phyloP scores from a whole-genome alignment of 177 flowering plant genomes.

The Vitis hybrid region DNA sequence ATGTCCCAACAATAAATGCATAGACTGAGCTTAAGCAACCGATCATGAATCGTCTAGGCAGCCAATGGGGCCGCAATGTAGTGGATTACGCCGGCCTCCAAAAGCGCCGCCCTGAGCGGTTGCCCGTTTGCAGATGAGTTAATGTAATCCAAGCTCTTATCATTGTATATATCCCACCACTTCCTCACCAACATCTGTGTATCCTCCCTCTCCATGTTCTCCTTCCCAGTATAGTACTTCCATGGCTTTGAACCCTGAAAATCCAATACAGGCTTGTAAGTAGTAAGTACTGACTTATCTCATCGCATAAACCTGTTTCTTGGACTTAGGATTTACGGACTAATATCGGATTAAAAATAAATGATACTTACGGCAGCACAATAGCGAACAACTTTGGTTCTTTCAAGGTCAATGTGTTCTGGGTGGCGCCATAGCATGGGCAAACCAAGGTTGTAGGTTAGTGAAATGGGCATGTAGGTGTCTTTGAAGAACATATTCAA shows the following conservation, averaged over 20 bases:
- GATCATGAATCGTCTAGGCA: constrained; percentile 17
- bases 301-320: too few species aligned
- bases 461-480: too few species aligned
- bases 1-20: too few species aligned
- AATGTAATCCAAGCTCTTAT: constrained; percentile 17
- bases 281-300: too few species aligned
- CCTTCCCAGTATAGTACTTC: constrained; percentile 28
- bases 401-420: constrained; percentile 38
- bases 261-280: too few species aligned
- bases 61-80: constrained; percentile 41
- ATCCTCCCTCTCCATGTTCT: constrained; percentile 32
- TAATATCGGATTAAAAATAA: neutral
- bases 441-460: too few species aligned
- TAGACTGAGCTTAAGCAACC: too few species aligned
- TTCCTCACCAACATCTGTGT: constrained; percentile 24
- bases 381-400: constrained; percentile 71
- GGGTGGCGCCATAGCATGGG: too few species aligned
- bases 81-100: constrained; percentile 32
- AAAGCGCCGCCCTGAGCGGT: constrained; percentile 20
- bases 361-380: constrained; percentile 58
- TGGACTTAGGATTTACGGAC: too few species aligned
- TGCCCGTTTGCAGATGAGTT: neutral
- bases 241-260: constrained; percentile 20
- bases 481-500: too few species aligned
- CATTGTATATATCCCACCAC: constrained; percentile 30